Evolutionary conservation across 2,329 filamentous ascomycete genomes (phyloP), one percentile per base, ranked within the genome.

Genomic region (Penicillium sp.): DNA sequence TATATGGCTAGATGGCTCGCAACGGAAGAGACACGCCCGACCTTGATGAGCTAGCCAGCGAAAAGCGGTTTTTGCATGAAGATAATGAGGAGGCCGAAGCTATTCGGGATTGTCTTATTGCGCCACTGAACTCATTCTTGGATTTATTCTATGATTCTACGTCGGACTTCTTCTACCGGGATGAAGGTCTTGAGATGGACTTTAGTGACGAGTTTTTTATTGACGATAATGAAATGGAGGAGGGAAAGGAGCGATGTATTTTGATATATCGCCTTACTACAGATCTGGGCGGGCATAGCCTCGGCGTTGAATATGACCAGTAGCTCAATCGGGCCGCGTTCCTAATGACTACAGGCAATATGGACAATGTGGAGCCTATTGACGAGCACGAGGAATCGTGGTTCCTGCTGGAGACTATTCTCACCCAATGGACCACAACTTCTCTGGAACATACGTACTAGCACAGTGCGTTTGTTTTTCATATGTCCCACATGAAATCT

Each of bases 301-400:
- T 60, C 39, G 68, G 68, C 37, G 13, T 73, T 39, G 49, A 68
- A 45, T 72, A 71, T 51, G 61, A 65, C 51, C 60, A 57, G 44
- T 5, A 45, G 34, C 7, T 17, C 33, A 41, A 57, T 32, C 53
- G 49, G 9, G 61, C 56, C 29, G 45, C 58, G 23, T 33, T 47
- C 30, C 49, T 55, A 21, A 46, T 64, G 41, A 24, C 54, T 29
- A 41, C 52, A 26, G 46, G 50, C 23, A 37, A 34, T 15, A 41
- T 32, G 15, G 51, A 49, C 13, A 44, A 2, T 34, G 47, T 53
- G 20, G 52, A 53, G 18, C 63, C 61, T 33, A 45, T 62, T 8
- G 45, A 59, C 21, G 54, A 34, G 26, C 44, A 58, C 49, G 12
- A 17, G 21, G 21, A 64, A 13, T 13, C n/a, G 29, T 32, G 29